Conservation (phyloP, 192 early-diverging fungal species). For the Phlyctochytrium arcticum region DNA sequence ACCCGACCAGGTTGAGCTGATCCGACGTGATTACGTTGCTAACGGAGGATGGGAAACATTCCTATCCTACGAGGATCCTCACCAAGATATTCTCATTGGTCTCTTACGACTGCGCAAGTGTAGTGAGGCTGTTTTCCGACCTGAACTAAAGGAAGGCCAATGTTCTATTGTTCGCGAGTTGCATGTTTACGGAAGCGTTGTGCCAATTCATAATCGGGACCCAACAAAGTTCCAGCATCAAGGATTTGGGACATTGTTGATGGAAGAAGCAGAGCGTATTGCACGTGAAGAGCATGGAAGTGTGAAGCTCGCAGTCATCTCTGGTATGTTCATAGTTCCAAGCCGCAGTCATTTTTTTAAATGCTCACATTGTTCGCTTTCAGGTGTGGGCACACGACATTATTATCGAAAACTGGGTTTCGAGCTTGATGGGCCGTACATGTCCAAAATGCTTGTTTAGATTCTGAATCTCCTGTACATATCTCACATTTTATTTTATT, state of each 20-base stretch:
- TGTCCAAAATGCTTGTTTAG: slow-evolving; percentile 79
- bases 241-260: slow-evolving; percentile 95
- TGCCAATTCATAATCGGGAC: slow-evolving; percentile 93
- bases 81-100: slow-evolving; percentile 94
- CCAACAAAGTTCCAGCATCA: slow-evolving; percentile 99
- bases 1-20: slow-evolving; percentile 92
- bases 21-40: slow-evolving; percentile 96
- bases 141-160: slow-evolving; percentile 77
- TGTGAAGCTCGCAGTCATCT: slow-evolving; percentile 92
- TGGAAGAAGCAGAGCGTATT: slow-evolving; percentile 99
- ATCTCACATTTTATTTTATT: too few relatives aligned
- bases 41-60: slow-evolving; percentile 99
- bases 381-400: slow-evolving; percentile 90
- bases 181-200: slow-evolving; percentile 96
- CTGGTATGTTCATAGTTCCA: slow-evolving; percentile 43
- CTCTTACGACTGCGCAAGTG: slow-evolving; percentile 94
- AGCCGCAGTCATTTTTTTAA: background rate
- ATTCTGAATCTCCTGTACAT: too few relatives aligned
- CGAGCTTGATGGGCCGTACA: slow-evolving; percentile 86
- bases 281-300: slow-evolving; percentile 95
- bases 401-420: slow-evolving; percentile 98
- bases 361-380: slow-evolving; percentile 5
- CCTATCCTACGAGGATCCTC: slow-evolving; percentile 95
- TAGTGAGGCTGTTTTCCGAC: slow-evolving; percentile 79
- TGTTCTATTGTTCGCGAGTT: slow-evolving; percentile 94